Conservation (phyloP, 805 yeast species). For the Hanseniaspora mollemarum region DNA sequence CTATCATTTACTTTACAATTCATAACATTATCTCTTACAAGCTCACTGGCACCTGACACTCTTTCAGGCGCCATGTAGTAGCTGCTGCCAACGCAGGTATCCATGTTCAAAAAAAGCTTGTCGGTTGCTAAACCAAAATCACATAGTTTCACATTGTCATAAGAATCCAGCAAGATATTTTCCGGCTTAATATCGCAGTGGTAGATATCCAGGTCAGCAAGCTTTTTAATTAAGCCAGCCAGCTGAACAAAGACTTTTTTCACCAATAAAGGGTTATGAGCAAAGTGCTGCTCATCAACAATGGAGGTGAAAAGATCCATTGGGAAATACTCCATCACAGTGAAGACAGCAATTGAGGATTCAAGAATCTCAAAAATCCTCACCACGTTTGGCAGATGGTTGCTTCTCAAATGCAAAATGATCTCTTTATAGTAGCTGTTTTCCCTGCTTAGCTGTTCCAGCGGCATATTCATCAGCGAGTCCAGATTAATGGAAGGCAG, state of each 20-base stretch:
- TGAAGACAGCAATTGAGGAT: constrained; percentile 45
- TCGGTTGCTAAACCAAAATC: constrained; percentile 85
- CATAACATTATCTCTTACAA: constrained; percentile 19
- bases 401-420: constrained; percentile 60
- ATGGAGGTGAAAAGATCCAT: constrained; percentile 83
- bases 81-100: constrained; percentile 73
- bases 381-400: constrained; percentile 65
- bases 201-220: constrained; percentile 72
- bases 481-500: constrained; percentile 25
- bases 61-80: constrained; percentile 93
- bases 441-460: constrained; percentile 26
- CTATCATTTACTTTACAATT: constrained; percentile 22
- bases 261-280: constrained; percentile 39
- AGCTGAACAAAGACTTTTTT: constrained; percentile 61
- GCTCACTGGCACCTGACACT: constrained; percentile 31
- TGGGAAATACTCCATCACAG: constrained; percentile 74
- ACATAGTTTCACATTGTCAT: constrained; percentile 47
- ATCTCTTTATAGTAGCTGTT: constrained; percentile 46
- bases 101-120: constrained; percentile 45
- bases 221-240: constrained; percentile 68
- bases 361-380: constrained; percentile 64
- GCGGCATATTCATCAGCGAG: constrained; percentile 26
- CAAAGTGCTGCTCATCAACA: constrained; percentile 58
- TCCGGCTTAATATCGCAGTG: constrained; percentile 96
- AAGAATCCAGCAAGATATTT: constrained; percentile 63